Conservation (phyloP, 1,284 basidiomycete genomes). For the Ceratorhiza oryzae-sativae region DNA sequence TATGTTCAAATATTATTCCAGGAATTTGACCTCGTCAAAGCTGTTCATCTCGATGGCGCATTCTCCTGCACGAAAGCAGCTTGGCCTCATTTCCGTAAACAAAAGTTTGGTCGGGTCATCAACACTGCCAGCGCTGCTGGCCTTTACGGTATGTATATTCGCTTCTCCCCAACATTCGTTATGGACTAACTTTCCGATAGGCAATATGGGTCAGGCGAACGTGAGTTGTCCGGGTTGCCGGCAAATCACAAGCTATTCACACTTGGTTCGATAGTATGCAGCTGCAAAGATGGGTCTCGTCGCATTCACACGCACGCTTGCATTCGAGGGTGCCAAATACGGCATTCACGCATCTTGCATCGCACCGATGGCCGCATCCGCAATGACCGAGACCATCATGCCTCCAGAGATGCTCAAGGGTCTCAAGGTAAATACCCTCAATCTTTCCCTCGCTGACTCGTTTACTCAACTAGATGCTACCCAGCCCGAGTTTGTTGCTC, state of each 20-base stretch:
- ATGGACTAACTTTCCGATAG: constrained; percentile 57
- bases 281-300: constrained; percentile 91
- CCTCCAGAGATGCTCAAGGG: constrained; percentile 96
- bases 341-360: constrained; percentile 88
- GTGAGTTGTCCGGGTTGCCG: constrained; percentile 50
- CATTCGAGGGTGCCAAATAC: constrained; percentile 91
- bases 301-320: constrained; percentile 91
- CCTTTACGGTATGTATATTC: constrained; percentile 66
- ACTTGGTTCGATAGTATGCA: constrained; percentile 59
- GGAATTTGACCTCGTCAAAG: constrained; percentile 86
- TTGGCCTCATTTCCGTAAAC: constrained; percentile 95
- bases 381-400: constrained; percentile 95
- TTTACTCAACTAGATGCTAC: neutral
- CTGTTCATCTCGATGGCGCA: constrained; percentile 94
- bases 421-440: constrained; percentile 67
- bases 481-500: constrained; percentile 91
- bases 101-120: constrained; percentile 91
- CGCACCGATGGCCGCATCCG: constrained; percentile 91
- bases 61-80: constrained; percentile 96
- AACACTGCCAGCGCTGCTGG: constrained; percentile 93
- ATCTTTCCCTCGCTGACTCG: neutral
- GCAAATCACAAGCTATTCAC: constrained; percentile 42
- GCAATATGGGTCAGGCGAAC: constrained; percentile 97
- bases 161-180: neutral
- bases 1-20: constrained; percentile 38